Evolutionary conservation across 441 rosid genomes (phyloP), one percentile per base, ranked within the genome.

Genomic region (Erodium moschatum): DNA sequence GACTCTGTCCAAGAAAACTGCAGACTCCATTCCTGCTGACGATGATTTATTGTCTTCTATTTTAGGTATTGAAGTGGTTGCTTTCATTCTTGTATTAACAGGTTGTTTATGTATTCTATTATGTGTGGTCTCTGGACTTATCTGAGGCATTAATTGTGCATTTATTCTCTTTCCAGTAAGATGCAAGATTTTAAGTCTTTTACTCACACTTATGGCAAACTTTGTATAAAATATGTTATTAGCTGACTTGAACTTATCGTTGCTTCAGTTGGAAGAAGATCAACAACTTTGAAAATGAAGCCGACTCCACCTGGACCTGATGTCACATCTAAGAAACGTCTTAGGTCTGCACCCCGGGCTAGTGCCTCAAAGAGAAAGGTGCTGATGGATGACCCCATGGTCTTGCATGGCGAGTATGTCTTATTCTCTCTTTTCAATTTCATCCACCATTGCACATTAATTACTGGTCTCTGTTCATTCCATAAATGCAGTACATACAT

Each of bases 341-440:
- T 72, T 24, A 84, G 86, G 60, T 50, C 86, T 76, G 80, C 86
- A 70, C 77, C 87, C 18, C 89, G 87, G 42, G 72, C 89, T 69
- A 85, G 83, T 79, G 78, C 84, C 66, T 71, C 79, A 33, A 95
- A 90, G 88, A 90, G 98, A 84, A 95, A 95, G 88, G 92, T 89
- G 81, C 86, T 87, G 67, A 81, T 92, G 85, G 99, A 95, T 76
- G 98, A 95, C 73, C 76, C 83, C 20, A 89, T 92, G 98, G 98
- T 92, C 81, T 82, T 95, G 81, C 98, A 83, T 65, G 99, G 99
- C 89, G 97, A 95, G 99, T 95, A 92, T 76, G 98, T 86, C 77
- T 27, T 15, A 62, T 24, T 27, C 65, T 61, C 10, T 64, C 20
- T 64, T 7, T 24, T 24, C n/a, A n/a, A n/a, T n/a, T n/a, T n/a